Evolutionary conservation across 2,329 filamentous ascomycete genomes (phyloP), one percentile per base, ranked within the genome.

Genomic region (Sporothrix sp.): DNA sequence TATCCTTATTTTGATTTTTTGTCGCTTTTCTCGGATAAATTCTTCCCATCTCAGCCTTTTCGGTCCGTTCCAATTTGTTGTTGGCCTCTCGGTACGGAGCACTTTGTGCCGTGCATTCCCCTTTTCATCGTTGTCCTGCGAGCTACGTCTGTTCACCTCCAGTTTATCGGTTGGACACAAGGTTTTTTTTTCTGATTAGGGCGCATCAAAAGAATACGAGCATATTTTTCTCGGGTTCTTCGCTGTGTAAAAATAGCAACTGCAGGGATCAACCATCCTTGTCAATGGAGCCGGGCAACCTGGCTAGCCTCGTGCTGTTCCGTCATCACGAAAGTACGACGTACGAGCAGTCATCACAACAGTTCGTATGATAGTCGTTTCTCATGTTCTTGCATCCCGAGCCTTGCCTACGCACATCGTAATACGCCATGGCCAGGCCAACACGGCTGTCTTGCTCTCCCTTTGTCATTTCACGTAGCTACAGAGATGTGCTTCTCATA

Each of bases 1-100:
- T 36, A 25, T 43, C n/a, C n/a, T n/a, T 40, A 16, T 25, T 35
- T 49, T 25, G 48, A 25, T 45, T 21, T 43, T 38, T 49, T 20
- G 8, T 39, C 18, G 8, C 8, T 32, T 38, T 40, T 28, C 30
- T 39, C 35, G 23, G 21, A 4, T 45, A 11, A 20, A 21, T 25
- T 25, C 8, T 39, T 35, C n/a, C 18, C 43, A 16, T 32, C 25
- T 33, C 36, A 11, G 36, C 36, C 36, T 38, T 38, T 14, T 9
- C 21, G 38, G 7, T 27, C 14, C 20, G 16, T 40, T 21, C 11
- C 32, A 45, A 35, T 7, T 18, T 27, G 30, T 10, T 33, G 18
- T 27, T 13, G 20, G 25, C 30, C 25, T n/a, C n/a, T n/a, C n/a
- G n/a, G n/a, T n/a, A n/a, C n/a, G n/a, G n/a, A n/a, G n/a, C n/a